Percentiles rank a stretch among this genome's conserved stretches.
Evolutionary conservation across 2,329 filamentous ascomycete genomes (phyloP).

Genomic region (Fusarium vanettenii): DNA sequence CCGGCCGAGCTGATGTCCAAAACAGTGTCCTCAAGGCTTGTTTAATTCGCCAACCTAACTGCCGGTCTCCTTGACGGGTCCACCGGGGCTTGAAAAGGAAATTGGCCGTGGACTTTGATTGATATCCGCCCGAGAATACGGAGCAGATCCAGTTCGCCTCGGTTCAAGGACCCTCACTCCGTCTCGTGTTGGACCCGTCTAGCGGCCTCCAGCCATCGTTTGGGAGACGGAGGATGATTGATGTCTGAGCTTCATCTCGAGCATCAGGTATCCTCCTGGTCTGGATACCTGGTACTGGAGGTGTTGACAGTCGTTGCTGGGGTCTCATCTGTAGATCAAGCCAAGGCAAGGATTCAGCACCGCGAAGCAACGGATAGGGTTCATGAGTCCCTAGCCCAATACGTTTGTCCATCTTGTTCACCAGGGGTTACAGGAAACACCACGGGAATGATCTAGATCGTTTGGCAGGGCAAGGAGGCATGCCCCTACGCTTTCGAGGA

Average conservation of each 20-base stretch:
- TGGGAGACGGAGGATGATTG: background rate
- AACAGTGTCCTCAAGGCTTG: constrained; percentile 31
- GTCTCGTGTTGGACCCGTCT: constrained; percentile 13
- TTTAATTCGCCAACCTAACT: constrained; percentile 40
- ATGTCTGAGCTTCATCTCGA: background rate
- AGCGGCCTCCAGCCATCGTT: constrained; percentile 6
- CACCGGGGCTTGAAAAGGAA: constrained; percentile 31
- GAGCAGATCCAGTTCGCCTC: constrained; percentile 29
- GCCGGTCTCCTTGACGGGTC: constrained; percentile 33
- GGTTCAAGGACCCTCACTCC: constrained; percentile 8
- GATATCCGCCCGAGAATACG: constrained; percentile 32
- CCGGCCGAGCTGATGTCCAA: constrained; percentile 33
- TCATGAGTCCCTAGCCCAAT: background rate
- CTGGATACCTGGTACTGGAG: background rate
- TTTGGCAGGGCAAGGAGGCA: background rate
- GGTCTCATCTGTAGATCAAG: background rate
- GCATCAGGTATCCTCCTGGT: background rate
- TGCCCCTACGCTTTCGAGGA: background rate
- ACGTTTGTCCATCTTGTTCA: background rate
- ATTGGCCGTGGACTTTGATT: constrained; percentile 29
- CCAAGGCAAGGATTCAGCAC: background rate
- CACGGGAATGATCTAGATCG: constrained; percentile 9
- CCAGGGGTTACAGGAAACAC: constrained; percentile 7
- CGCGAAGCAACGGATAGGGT: background rate
- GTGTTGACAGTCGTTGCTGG: background rate